A percentile compares a stretch with the other conserved stretches of the same genome.
Conservation (phyloP, 106 monocot genomes). For the Posidonia australis region DNA sequence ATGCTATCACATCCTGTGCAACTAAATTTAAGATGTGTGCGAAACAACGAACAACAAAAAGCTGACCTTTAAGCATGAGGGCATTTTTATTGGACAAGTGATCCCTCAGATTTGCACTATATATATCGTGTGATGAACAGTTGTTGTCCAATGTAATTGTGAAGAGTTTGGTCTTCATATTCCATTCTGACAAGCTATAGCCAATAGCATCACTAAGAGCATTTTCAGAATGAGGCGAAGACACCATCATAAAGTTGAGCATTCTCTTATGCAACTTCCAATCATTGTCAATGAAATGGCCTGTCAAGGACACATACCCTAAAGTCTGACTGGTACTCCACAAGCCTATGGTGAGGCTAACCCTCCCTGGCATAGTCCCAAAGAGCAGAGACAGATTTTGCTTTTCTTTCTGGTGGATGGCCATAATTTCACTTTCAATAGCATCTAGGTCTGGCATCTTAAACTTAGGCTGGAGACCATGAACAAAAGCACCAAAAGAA, state of each 20-base stretch:
- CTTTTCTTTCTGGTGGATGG: conserved; percentile 21
- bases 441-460: conserved; percentile 11
- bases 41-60: conserved; percentile 25
- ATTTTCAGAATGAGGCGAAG: conserved; percentile 25
- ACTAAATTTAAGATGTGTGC: conserved; percentile 16
- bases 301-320: conserved; percentile 22
- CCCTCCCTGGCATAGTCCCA: conserved; percentile 4
- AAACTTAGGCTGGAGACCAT: conserved; percentile 21
- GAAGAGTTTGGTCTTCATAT: conserved; percentile 18
- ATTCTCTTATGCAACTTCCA: conserved; percentile 18
- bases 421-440: conserved; percentile 17
- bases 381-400: conserved; percentile 9
- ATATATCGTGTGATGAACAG: conserved; percentile 22
- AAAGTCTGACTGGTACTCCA: conserved; percentile 26
- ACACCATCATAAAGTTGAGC: conserved; percentile 27
- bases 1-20: conserved; percentile 23
- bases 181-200: conserved; percentile 22
- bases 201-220: conserved; percentile 25
- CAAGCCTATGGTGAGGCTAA: conserved; percentile 18
- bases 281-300: conserved; percentile 17
- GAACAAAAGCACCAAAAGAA: conserved; percentile 18
- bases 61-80: conserved; percentile 18
- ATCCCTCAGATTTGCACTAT: conserved; percentile 22
- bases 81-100: conserved; percentile 19
- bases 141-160: conserved; percentile 24